Conservation (phyloP, 2,329 filamentous ascomycete genomes). For the Kalmusia sp. region DNA sequence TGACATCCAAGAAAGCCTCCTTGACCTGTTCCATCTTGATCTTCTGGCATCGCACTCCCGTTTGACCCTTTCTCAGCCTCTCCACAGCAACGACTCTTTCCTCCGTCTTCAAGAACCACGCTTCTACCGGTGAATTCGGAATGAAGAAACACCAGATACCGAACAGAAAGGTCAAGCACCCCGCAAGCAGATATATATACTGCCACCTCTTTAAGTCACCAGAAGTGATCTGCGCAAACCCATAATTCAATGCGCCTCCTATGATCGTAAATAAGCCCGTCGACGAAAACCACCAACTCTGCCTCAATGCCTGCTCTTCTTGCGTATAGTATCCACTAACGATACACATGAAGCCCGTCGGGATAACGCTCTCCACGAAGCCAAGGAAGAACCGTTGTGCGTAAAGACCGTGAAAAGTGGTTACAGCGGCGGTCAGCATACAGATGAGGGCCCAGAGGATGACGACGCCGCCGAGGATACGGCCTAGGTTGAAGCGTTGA, state of each 20-base stretch:
- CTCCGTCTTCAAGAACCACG: slow-evolving; percentile 71
- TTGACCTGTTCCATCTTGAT: slow-evolving; percentile 60
- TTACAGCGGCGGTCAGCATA: slow-evolving; percentile 73
- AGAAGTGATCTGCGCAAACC: slow-evolving; percentile 46
- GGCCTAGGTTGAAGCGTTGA: slow-evolving; percentile 71
- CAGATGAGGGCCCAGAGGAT: slow-evolving; percentile 72
- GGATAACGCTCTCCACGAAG: slow-evolving; percentile 62
- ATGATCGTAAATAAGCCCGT: slow-evolving; percentile 50
- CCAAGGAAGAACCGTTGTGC: slow-evolving; percentile 64
- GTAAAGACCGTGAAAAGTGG: slow-evolving; percentile 67
- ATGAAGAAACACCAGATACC: slow-evolving; percentile 72
- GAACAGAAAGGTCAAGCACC: slow-evolving; percentile 63
- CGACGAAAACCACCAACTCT: slow-evolving; percentile 72
- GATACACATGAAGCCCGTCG: slow-evolving; percentile 64
- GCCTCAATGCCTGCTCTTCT: slow-evolving; percentile 56
- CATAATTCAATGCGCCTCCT: slow-evolving; percentile 42
- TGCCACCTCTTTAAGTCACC: slow-evolving; percentile 62
- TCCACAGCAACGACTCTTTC: slow-evolving; percentile 65
- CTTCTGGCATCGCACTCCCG: slow-evolving; percentile 59
- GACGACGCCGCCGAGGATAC: slow-evolving; percentile 68
- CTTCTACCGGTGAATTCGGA: slow-evolving; percentile 70
- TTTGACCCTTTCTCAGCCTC: slow-evolving; percentile 55
- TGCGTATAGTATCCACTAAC: slow-evolving; percentile 53
- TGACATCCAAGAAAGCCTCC: slow-evolving; percentile 57
- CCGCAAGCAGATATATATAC: slow-evolving; percentile 72